Conservation (phyloP, 1,139 yeast genomes). For the Ashbya aceris region DNA sequence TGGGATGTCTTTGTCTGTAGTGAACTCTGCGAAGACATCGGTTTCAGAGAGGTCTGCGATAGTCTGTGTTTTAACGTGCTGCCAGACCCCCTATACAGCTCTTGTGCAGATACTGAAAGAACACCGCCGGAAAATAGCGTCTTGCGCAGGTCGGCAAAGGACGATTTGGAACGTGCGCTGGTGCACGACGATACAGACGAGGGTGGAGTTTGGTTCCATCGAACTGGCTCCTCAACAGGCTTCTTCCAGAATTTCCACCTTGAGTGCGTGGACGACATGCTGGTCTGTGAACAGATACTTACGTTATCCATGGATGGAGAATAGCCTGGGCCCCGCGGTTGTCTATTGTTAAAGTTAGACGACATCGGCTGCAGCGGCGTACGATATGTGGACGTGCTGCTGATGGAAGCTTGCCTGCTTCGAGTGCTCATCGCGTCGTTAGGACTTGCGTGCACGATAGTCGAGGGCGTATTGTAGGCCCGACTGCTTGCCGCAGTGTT, state of each 20-base stretch:
- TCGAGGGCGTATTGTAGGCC: background rate
- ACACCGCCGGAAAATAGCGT: slow-evolving; percentile 10
- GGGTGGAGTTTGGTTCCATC: background rate
- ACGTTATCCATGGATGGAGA: slow-evolving; percentile 9
- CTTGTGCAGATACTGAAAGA: slow-evolving; percentile 4
- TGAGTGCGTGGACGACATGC: slow-evolving; percentile 14
- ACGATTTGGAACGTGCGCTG: slow-evolving; percentile 15
- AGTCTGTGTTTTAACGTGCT: slow-evolving; percentile 19
- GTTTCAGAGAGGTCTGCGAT: slow-evolving; percentile 22
- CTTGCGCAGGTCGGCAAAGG: slow-evolving; percentile 23
- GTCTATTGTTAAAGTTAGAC: slow-evolving; percentile 6
- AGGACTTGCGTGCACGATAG: no score
- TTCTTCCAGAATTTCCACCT: slow-evolving; percentile 32
- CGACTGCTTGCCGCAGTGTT: background rate
- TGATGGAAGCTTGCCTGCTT: background rate
- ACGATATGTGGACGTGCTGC: slow-evolving; percentile 6
- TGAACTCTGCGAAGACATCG: slow-evolving; percentile 22
- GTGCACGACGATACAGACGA: background rate
- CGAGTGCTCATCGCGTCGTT: background rate
- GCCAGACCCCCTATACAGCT: slow-evolving; percentile 2
- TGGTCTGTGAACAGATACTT: slow-evolving; percentile 12
- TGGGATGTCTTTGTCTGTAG: slow-evolving; percentile 27
- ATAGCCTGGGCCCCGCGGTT: background rate
- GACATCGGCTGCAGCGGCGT: slow-evolving; percentile 9
- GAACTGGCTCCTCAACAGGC: background rate